Evolutionary conservation across 768 basidiomycete species (phyloP).

Genomic region (Auricularia sp.): DNA sequence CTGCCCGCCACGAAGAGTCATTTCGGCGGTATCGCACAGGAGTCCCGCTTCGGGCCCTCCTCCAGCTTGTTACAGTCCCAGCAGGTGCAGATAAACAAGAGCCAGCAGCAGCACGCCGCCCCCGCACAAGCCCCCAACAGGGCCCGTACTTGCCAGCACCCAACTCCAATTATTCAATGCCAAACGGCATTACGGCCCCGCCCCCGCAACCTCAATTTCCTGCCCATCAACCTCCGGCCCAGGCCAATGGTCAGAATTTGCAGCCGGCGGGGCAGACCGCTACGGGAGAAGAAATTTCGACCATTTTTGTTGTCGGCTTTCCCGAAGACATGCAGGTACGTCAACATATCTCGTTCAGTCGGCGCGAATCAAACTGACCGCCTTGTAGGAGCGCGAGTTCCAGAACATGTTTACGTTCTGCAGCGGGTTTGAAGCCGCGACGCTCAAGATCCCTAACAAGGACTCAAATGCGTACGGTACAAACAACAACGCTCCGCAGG

Average conservation of each 20-base stretch:
- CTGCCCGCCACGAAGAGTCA: background rate
- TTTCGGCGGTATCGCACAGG: background rate
- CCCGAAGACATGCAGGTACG: conserved; percentile 97
- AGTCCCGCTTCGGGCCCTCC: conserved; percentile 1
- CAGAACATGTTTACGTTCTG: conserved; percentile 99
- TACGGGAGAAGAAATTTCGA: conserved; percentile 80
- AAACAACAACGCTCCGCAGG: conserved; percentile 27
- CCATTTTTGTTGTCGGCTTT: conserved; percentile 97
- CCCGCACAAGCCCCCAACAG: conserved; percentile 20
- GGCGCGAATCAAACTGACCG: conserved; percentile 14
- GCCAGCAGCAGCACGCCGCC: background rate
- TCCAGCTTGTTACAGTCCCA: conserved; percentile 10
- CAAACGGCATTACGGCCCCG: background rate
- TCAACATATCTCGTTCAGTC: conserved; percentile 11
- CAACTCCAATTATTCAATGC: conserved; percentile 6
- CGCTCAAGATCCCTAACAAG: conserved; percentile 93
- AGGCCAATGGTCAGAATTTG: conserved; percentile 24
- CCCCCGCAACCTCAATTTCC: conserved; percentile 16
- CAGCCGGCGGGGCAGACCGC: conserved; percentile 15
- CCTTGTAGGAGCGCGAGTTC: conserved; percentile 86
- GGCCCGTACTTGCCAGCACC: conserved; percentile 17
- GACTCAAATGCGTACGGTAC: conserved; percentile 68
- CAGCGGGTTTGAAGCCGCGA: conserved; percentile 91
- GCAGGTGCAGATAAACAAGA: conserved; percentile 7
- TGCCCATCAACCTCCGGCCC: conserved; percentile 15